These are phyloP conservation scores for Xylaria castorea DNA, from an alignment of 495 filamentous ascomycete genomes.

Conservation along the genomic window DNA sequence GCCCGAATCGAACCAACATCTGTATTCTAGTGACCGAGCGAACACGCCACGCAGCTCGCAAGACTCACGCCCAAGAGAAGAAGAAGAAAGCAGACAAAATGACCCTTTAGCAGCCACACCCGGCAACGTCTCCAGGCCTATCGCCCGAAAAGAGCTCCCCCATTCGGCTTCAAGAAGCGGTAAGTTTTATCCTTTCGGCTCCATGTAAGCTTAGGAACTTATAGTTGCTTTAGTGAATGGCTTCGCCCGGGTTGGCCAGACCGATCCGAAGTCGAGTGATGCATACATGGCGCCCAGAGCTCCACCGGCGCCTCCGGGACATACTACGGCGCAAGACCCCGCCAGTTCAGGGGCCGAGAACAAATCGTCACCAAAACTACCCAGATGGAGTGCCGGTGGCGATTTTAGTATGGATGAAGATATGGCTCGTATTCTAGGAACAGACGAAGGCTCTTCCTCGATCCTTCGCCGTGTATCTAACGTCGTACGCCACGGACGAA, in stretches of 20 bases:
- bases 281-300: conserved; percentile 69
- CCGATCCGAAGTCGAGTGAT: conserved; percentile 57
- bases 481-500: conserved; percentile 91
- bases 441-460: conserved; percentile 71
- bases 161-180: conserved; percentile 44
- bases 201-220: conserved; percentile 15
- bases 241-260: conserved; percentile 37
- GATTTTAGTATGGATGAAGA: conserved; percentile 93
- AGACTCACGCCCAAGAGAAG: conserved; percentile 54
- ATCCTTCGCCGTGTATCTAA: conserved; percentile 89
- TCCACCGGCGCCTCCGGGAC: conserved; percentile 64
- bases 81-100: conserved; percentile 51
- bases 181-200: conserved; percentile 31
- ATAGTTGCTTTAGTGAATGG: conserved; percentile 46
- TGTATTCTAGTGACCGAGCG: conserved; percentile 45
- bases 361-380: conserved; percentile 72
- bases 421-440: conserved; percentile 77
- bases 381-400: conserved; percentile 73
- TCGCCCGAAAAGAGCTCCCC: conserved; percentile 57
- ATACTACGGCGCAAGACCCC: conserved; percentile 61
- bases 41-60: conserved; percentile 56
- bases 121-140: conserved; percentile 48
- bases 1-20: conserved; percentile 41
- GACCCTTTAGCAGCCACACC: conserved; percentile 46
- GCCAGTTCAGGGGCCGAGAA: conserved; percentile 58